These are phyloP conservation scores for Immersiella caudata DNA, from an alignment of 495 filamentous ascomycete genomes.

Conservation along the genomic window DNA sequence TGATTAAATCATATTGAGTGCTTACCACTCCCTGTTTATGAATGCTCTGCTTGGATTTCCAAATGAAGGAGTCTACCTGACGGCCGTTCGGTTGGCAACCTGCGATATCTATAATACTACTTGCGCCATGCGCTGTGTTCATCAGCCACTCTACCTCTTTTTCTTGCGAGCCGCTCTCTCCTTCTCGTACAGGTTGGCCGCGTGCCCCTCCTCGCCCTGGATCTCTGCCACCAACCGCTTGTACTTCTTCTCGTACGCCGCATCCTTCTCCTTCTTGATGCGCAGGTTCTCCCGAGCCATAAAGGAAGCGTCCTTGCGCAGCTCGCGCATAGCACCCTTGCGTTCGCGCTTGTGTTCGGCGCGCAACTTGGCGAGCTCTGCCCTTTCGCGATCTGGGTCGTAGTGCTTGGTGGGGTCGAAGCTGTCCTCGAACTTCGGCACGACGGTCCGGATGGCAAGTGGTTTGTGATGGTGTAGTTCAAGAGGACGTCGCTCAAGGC, in stretches of 20 bases:
- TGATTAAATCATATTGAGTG: not conserved
- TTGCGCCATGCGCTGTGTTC: not conserved
- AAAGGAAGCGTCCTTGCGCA: constrained; percentile 92
- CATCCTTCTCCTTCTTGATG: constrained; percentile 90
- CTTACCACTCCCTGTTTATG: not conserved
- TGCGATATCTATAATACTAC: not conserved
- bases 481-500: constrained; percentile 70
- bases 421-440: constrained; percentile 95
- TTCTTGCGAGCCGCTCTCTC: constrained; percentile 73
- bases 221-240: constrained; percentile 89
- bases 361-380: constrained; percentile 76
- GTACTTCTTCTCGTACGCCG: constrained; percentile 92
- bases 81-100: not conserved
- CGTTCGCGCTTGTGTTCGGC: constrained; percentile 91
- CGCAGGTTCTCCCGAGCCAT: constrained; percentile 83
- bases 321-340: constrained; percentile 92
- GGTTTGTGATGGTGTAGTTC: constrained; percentile 88
- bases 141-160: constrained; percentile 61
- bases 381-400: constrained; percentile 86
- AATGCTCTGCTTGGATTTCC: not conserved
- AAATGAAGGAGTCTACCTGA: not conserved
- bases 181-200: constrained; percentile 84
- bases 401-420: constrained; percentile 96
- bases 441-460: constrained; percentile 80
- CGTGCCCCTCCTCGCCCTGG: constrained; percentile 86